Evolutionary conservation across 2,329 filamentous ascomycete genomes (phyloP).

Genomic region (Sporothrix brasiliensis): DNA sequence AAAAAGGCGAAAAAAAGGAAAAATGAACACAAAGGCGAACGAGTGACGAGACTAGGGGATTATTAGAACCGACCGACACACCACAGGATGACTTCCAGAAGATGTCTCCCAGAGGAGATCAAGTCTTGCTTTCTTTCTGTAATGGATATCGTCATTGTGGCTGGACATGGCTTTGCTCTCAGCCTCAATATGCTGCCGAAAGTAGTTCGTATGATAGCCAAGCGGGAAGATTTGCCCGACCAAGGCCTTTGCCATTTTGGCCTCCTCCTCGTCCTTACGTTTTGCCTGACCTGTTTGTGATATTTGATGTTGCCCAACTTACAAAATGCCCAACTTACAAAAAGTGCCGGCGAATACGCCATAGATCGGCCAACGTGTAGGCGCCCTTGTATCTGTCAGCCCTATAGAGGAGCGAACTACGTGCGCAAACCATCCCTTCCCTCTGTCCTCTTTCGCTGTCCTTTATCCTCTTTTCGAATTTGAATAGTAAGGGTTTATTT

Average conservation of each 20-base stretch:
- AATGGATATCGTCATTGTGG: neutral
- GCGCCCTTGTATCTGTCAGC: neutral
- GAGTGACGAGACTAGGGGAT: neutral
- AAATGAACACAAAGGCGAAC: neutral
- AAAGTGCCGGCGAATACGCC: no score
- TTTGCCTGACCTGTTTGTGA: neutral
- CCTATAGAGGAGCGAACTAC: neutral
- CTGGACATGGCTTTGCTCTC: neutral
- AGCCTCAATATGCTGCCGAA: no score
- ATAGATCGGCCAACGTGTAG: no score
- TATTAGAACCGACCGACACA: neutral
- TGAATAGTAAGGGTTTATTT: neutral
- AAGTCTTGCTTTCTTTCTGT: neutral
- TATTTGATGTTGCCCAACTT: neutral
- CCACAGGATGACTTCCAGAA: no score
- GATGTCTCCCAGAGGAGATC: neutral
- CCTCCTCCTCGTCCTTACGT: neutral
- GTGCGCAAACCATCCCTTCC: neutral
- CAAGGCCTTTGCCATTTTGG: no score
- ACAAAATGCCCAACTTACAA: neutral
- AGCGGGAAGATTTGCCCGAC: no score
- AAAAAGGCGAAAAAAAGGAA: neutral
- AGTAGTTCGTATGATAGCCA: no score
- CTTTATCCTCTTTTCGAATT: no score
- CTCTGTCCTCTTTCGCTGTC: neutral